Conservation (phyloP, 441 rosid species). For the Adansonia grandidieri region DNA sequence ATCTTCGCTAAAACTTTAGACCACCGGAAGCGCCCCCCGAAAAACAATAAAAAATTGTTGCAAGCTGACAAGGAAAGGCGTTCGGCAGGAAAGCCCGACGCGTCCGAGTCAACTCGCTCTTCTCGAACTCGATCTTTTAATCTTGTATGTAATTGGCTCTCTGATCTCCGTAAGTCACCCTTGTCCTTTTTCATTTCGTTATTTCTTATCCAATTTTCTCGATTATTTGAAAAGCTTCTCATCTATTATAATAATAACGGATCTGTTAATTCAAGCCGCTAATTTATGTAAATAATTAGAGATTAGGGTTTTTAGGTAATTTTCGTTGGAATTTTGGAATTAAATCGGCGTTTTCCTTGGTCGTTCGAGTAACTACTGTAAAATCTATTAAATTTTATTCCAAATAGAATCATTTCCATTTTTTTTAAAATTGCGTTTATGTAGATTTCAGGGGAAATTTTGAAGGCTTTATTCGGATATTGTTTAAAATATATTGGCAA, state of each 20-base stretch:
- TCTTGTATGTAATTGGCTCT: not conserved
- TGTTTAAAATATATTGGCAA: not conserved
- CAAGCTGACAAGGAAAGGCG: constrained; percentile 32
- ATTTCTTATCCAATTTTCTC: not conserved
- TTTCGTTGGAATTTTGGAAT: not conserved
- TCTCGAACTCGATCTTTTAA: not conserved
- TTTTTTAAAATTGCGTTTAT: not conserved
- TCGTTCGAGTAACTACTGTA: not conserved
- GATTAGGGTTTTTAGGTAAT: not conserved
- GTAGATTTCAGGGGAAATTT: not conserved
- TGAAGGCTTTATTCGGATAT: not conserved
- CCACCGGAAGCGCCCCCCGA: not conserved
- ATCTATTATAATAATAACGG: not conserved
- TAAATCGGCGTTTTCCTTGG: not conserved
- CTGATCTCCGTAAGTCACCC: constrained; percentile 4
- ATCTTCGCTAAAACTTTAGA: not conserved
- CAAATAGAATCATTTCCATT: not conserved
- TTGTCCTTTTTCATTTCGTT: not conserved
- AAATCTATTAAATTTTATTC: not conserved
- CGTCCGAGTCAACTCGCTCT: constrained; percentile 50
- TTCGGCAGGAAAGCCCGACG: constrained; percentile 33
- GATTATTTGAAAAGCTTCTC: not conserved
- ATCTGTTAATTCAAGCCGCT: not conserved
- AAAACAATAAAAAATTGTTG: not conserved
- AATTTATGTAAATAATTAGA: not conserved